phyloP scores from a whole-genome alignment of 345 rosid genomes.

The Sapria himalayana region DNA sequence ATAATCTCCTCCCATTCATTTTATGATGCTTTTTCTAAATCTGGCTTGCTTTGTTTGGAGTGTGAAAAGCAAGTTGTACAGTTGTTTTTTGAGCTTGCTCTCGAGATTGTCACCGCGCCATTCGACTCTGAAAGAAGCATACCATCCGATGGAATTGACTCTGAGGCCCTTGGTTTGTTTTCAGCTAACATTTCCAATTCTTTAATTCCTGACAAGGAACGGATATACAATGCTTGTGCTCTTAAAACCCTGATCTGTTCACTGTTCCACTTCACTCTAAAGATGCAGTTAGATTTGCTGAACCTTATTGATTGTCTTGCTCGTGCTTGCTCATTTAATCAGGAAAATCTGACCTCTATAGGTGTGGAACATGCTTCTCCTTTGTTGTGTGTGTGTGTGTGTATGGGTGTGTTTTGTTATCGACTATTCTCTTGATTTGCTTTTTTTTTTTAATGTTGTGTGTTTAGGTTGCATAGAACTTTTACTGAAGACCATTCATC shows the following conservation, averaged over 20 bases:
- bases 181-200: slow-evolving; percentile 38
- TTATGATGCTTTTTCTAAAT: slow-evolving; percentile 75
- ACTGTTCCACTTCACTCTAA: slow-evolving; percentile 80
- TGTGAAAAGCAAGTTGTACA: slow-evolving; percentile 93
- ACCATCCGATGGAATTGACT: slow-evolving; percentile 24
- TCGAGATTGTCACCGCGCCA: slow-evolving; percentile 87
- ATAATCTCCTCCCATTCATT: slow-evolving; percentile 75
- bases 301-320: slow-evolving; percentile 66
- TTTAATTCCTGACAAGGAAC: slow-evolving; percentile 54
- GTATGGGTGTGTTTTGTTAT: not conserved
- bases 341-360: slow-evolving; percentile 81
- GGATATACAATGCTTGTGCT: slow-evolving; percentile 83
- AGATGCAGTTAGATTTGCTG: slow-evolving; percentile 76
- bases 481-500: slow-evolving; percentile 69
- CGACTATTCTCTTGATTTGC: slow-evolving; percentile 6
- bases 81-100: slow-evolving; percentile 78
- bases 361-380: slow-evolving; percentile 30
- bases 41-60: slow-evolving; percentile 86
- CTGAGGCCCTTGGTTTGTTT: slow-evolving; percentile 26
- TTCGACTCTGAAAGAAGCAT: slow-evolving; percentile 36
- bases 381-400: not conserved
- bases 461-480: slow-evolving; percentile 82
- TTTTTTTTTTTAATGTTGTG: slow-evolving; percentile 3
- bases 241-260: slow-evolving; percentile 66
- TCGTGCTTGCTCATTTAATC: slow-evolving; percentile 72